Evolutionary conservation across 768 basidiomycete species (phyloP), one percentile per base, ranked within the genome.

Genomic region (Brasilioporus rufonigricans): DNA sequence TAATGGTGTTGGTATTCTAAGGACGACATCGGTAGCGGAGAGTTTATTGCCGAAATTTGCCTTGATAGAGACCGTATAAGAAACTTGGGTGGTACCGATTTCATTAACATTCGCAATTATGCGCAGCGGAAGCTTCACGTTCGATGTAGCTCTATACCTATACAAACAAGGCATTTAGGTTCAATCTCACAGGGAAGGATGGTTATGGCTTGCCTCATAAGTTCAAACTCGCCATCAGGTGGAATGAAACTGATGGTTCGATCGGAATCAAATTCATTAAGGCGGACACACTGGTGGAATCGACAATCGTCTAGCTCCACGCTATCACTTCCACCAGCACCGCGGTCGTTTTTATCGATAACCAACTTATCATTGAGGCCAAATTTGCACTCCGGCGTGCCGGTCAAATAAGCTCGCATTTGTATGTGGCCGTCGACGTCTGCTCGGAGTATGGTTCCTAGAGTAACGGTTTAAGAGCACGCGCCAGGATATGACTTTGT

Each of bases 311-410:
- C 97, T 44, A 98, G 76, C 69, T 98, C 95, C 32, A 99, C 96
- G 3, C 92, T 91, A 60, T 91, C 88, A 48, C 68, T 52, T 19
- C 62, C 64, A 48, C 82, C 77, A 21, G 78, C 77, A 21, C 82
- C 80, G 52, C 78, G 77, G 52, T 82, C 80, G 16, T 63, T 71
- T 76, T 94, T 94, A 78, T 97, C 94, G 45, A 98, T 89, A 23
- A 98, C 94, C 23, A 98, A 82, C 73, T 98, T 98, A 74, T 98
- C 97, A 65, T 99, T 99, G 59, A 99, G 77, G 13, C 97, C 97
- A 61, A 99, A 98, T 71, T 98, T 98, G 80, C 97, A 98, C 66
- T 99, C 97, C 0, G 97, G 97, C 14, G 91, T 96, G 14, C 97
- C 97, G 27, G 93, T 87, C 27, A 99, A 79, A 70, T 98, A 99